These are phyloP conservation scores for Xylaria hypoxylon DNA, from an alignment of 2,329 filamentous ascomycete genomes.

Conservation along the genomic window DNA sequence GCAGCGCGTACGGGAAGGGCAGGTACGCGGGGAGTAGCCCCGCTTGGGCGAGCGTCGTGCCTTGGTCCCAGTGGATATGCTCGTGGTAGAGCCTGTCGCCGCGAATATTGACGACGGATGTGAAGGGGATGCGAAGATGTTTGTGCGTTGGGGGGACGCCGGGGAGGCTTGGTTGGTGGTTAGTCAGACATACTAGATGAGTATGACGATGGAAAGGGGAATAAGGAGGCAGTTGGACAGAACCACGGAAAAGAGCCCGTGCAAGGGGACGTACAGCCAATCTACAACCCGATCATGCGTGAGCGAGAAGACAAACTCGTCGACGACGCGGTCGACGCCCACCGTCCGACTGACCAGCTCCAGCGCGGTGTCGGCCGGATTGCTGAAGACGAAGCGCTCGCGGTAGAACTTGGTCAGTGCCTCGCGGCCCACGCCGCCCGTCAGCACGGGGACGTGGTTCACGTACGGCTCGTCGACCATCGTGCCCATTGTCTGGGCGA, in stretches of 20 bases:
- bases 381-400: conserved; percentile 80
- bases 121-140: conserved; percentile 70
- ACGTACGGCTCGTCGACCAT: conserved; percentile 86
- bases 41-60: conserved; percentile 69
- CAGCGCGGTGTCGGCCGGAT: conserved; percentile 73
- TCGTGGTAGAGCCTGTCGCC: conserved; percentile 77
- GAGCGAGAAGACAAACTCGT: conserved; percentile 75
- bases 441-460: conserved; percentile 77
- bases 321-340: conserved; percentile 77
- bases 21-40: conserved; percentile 74
- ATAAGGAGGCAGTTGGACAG: not conserved
- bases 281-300: conserved; percentile 73
- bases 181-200: not conserved
- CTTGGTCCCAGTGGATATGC: conserved; percentile 78
- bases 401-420: conserved; percentile 75
- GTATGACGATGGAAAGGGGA: not conserved
- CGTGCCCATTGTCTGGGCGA: conserved; percentile 80
- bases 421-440: conserved; percentile 75
- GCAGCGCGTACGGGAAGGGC: conserved; percentile 68
- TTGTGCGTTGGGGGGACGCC: conserved; percentile 68
- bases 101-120: conserved; percentile 73
- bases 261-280: conserved; percentile 69
- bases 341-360: conserved; percentile 78
- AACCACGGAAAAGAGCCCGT: not conserved
- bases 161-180: conserved; percentile 58